Evolutionary conservation across 2,329 filamentous ascomycete genomes (phyloP).

Genomic region (Paecilomyces sp.): DNA sequence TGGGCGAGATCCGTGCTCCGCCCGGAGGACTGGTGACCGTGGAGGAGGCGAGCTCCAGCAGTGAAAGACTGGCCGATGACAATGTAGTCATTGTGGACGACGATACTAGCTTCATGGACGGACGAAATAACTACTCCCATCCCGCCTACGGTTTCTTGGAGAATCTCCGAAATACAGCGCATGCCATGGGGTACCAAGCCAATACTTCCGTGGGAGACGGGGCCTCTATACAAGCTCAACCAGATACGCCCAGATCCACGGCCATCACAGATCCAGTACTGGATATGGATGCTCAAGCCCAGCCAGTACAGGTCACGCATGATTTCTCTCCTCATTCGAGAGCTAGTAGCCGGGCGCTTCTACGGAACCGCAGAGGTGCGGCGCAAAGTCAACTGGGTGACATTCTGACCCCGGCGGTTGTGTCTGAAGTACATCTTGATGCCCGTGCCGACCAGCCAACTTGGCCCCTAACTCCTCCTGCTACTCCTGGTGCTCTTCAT

Average conservation of each 20-base stretch:
- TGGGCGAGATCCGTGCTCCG: constrained; percentile 48
- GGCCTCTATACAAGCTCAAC: constrained; percentile 8
- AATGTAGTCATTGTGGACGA: constrained; percentile 31
- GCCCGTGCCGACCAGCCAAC: constrained; percentile 22
- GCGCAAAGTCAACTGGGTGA: constrained; percentile 8
- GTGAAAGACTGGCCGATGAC: constrained; percentile 28
- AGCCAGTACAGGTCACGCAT: constrained; percentile 12
- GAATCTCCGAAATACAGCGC: constrained; percentile 18
- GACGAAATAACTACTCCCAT: constrained; percentile 25
- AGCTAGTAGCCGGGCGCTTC: constrained; percentile 20
- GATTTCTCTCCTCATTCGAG: constrained; percentile 21
- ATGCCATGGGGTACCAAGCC: constrained; percentile 12
- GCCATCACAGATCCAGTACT: not conserved
- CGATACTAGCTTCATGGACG: constrained; percentile 30
- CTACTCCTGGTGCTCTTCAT: constrained; percentile 4
- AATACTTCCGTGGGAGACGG: constrained; percentile 11
- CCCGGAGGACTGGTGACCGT: constrained; percentile 31
- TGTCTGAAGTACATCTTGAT: constrained; percentile 32
- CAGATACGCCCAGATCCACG: constrained; percentile 7
- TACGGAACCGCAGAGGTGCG: constrained; percentile 11
- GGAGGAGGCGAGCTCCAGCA: constrained; percentile 35
- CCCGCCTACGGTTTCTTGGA: constrained; percentile 32
- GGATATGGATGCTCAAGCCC: constrained; percentile 3
- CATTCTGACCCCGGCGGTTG: constrained; percentile 29
- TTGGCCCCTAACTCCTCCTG: constrained; percentile 7